A percentile compares a stretch with the other conserved stretches of the same genome.
These are phyloP conservation scores for Candida ficus DNA, from an alignment of 805 yeast genomes.

Conservation along the genomic window DNA sequence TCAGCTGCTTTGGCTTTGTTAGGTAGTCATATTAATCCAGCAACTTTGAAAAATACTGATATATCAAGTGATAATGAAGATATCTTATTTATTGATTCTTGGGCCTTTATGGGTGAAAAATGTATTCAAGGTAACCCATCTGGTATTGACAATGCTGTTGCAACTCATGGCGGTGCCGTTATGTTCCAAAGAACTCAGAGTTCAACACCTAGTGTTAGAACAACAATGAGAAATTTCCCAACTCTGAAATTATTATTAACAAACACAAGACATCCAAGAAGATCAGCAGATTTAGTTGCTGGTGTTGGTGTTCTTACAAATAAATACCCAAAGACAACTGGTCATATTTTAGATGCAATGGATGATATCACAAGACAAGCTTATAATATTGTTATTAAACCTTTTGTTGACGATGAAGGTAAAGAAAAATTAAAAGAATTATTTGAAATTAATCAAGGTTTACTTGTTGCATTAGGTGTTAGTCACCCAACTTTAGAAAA, in stretches of 20 bases:
- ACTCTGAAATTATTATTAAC: conserved; percentile 69
- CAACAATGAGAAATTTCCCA: conserved; percentile 70
- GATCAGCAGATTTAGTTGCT: conserved; percentile 80
- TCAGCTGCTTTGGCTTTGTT: conserved; percentile 65
- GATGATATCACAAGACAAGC: conserved; percentile 71
- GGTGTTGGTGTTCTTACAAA: conserved; percentile 56
- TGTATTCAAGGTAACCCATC: conserved; percentile 96
- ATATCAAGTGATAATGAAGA: conserved; percentile 34
- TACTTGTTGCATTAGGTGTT: conserved; percentile 81
- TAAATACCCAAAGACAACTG: conserved; percentile 49
- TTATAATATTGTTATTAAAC: conserved; percentile 52
- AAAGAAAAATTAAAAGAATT: conserved; percentile 49
- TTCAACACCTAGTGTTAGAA: conserved; percentile 57
- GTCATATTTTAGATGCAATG: conserved; percentile 68
- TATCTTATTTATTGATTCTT: conserved; percentile 62
- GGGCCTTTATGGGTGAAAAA: conserved; percentile 92
- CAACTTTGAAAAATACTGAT: conserved; percentile 32
- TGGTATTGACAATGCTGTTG: conserved; percentile 95
- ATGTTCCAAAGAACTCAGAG: conserved; percentile 62
- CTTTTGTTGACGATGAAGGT: conserved; percentile 39
- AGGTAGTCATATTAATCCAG: conserved; percentile 47
- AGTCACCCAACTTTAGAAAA: conserved; percentile 88
- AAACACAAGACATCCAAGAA: conserved; percentile 81
- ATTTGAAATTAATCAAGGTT: conserved; percentile 80
- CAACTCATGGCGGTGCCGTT: conserved; percentile 95